A percentile compares a stretch with the other conserved stretches of the same genome.
phyloP scores from a whole-genome alignment of 1,284 basidiomycete species.

The Cystobasidium sp. region DNA sequence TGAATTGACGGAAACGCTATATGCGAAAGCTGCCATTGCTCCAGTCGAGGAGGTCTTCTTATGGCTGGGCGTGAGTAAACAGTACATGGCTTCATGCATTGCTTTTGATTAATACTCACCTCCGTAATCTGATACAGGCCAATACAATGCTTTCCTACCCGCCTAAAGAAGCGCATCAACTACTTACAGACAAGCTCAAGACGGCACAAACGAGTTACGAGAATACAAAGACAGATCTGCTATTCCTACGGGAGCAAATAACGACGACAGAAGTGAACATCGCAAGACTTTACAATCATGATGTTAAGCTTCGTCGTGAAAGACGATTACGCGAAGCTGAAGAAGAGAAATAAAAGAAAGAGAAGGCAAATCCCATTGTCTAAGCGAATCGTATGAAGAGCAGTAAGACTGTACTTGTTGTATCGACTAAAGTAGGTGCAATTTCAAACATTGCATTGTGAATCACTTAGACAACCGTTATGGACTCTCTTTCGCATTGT shows the following conservation, averaged over 20 bases:
- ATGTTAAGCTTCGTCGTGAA: slow-evolving; percentile 80
- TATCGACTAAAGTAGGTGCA: no score
- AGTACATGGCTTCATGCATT: background rate
- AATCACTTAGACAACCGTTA: no score
- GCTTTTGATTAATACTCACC: slow-evolving; percentile 43
- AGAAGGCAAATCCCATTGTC: background rate
- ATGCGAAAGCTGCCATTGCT: slow-evolving; percentile 83
- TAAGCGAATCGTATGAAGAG: no score
- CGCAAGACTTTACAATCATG: slow-evolving; percentile 95
- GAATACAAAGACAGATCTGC: slow-evolving; percentile 82
- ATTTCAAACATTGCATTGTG: no score
- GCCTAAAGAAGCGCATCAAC: slow-evolving; percentile 74
- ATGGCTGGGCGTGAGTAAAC: slow-evolving; percentile 85
- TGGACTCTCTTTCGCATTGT: no score
- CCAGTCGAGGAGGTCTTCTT: slow-evolving; percentile 87
- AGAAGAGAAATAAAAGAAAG: slow-evolving; percentile 16
- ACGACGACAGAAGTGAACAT: slow-evolving; percentile 99
- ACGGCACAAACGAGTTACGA: slow-evolving; percentile 71
- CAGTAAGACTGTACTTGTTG: no score
- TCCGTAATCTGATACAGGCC: slow-evolving; percentile 64
- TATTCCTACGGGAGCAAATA: slow-evolving; percentile 91
- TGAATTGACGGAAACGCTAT: slow-evolving; percentile 94
- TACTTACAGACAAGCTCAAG: slow-evolving; percentile 78
- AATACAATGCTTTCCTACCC: slow-evolving; percentile 98
- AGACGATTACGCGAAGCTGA: slow-evolving; percentile 50